Evolutionary conservation across 2,329 filamentous ascomycete species (phyloP), one percentile per base, ranked within the genome.

Genomic region (Dactylellina drechsleri): DNA sequence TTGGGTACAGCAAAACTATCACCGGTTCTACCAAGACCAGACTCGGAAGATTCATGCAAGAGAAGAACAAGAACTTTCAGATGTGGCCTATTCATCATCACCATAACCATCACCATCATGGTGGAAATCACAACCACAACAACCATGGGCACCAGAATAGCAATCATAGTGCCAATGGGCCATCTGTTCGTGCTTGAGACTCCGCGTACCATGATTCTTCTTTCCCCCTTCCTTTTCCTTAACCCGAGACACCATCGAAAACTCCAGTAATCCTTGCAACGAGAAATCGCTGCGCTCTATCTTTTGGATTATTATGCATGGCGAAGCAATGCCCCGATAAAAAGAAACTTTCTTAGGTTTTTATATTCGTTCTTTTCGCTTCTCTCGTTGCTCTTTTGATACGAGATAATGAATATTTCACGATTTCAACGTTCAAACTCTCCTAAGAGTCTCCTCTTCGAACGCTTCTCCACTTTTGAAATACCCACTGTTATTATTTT

Each of bases 41-140:
- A 28, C 59, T 75, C 16, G 71, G 64, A 41, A 75, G 64, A 40
- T 75, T 75, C 47, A 75, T 75, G 71, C 71, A 75, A 45, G 71
- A 75, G 47, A 75, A 75, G 59, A 75, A 75, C 49, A 75, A 68
- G 53, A 75, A 75, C 43, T 75, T 75, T 64, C 71, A 75, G 58
- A 75, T 75, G 52, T 75, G 71, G 71, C 71, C 71, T 12, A 20
- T 65, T 16, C 66, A 58, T 52, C 50, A 65, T 16, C 57, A 70
- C 41, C 70, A 72, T 16, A 20, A 53, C 45, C 71, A 68, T 36
- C 70, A 84, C 85, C 43, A 84, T 85, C 79, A 78, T 77, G 79
- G 76, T 50, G 59, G 62, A 20, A 78, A 71, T 28, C 81, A 84
- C 45, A 86, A 85, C 77, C 83, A 84, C 66, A 87, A 87, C 78